These are phyloP conservation scores for Podaxis carcinomalis DNA, from an alignment of 768 basidiomycete genomes.

Conservation along the genomic window DNA sequence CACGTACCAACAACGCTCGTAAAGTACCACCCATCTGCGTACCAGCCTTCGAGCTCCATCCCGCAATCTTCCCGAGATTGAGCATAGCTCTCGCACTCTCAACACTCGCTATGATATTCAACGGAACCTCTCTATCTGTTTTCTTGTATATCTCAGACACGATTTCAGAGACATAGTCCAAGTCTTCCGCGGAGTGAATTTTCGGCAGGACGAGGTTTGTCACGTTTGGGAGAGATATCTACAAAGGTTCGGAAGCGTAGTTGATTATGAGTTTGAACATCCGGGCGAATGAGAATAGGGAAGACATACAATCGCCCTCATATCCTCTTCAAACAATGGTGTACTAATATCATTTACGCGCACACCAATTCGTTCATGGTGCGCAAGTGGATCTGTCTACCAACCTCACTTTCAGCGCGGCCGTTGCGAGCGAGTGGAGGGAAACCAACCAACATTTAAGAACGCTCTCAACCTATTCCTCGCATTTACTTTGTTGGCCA, in stretches of 20 bases:
- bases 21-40: constrained; percentile 48
- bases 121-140: constrained; percentile 23
- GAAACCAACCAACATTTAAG: constrained; percentile 38
- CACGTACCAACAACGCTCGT: constrained; percentile 61
- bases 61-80: constrained; percentile 66
- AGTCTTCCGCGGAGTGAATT: constrained; percentile 64
- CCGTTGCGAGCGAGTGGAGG: neutral
- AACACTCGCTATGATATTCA: constrained; percentile 74
- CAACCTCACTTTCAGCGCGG: neutral
- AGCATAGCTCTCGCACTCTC: constrained; percentile 77
- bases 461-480: constrained; percentile 52
- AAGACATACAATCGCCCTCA: constrained; percentile 49
- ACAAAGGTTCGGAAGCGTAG: no score
- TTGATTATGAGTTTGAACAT: neutral
- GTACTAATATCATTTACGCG: constrained; percentile 67
- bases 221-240: constrained; percentile 36
- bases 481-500: constrained; percentile 56
- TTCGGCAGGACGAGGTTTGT: constrained; percentile 82
- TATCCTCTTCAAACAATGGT: constrained; percentile 61
- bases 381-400: constrained; percentile 27
- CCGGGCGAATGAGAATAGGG: neutral
- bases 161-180: constrained; percentile 54
- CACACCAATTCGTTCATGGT: constrained; percentile 54
- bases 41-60: constrained; percentile 55
- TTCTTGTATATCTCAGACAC: constrained; percentile 31